Percentiles rank a stretch among this genome's conserved stretches.
phyloP scores from a whole-genome alignment of 148 eudicot species.

The Persicaria maculosa region DNA sequence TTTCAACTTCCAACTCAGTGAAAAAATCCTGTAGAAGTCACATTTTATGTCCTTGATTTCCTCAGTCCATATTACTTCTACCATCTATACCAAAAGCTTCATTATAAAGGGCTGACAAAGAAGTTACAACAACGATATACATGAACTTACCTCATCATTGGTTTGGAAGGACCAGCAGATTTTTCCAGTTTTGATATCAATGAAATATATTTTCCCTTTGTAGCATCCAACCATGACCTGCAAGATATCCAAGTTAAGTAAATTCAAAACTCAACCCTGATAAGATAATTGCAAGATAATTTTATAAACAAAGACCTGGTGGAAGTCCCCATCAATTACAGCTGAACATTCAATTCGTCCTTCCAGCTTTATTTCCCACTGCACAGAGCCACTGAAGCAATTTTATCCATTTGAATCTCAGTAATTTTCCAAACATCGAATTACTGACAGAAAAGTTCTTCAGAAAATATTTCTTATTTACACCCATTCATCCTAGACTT shows the following conservation, averaged over 20 bases:
- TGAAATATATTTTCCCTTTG: conserved; percentile 78
- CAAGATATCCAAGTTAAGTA: conserved; percentile 6
- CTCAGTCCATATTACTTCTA: background rate
- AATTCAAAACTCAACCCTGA: background rate
- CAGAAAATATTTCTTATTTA: background rate
- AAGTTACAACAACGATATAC: background rate
- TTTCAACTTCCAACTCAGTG: conserved; percentile 1
- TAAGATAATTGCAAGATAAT: background rate
- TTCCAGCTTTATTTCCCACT: conserved; percentile 59
- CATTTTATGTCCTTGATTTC: background rate
- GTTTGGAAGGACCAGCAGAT: conserved; percentile 77
- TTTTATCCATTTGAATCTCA: background rate
- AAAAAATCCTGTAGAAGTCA: background rate
- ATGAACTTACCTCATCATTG: conserved; percentile 48
- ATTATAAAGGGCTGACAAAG: background rate
- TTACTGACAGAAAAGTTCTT: background rate
- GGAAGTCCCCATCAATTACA: conserved; percentile 57
- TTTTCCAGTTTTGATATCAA: conserved; percentile 48
- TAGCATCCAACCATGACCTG: conserved; percentile 83
- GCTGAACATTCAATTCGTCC: conserved; percentile 85
- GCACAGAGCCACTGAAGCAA: conserved; percentile 45
- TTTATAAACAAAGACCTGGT: conserved; percentile 42
- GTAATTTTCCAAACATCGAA: background rate
- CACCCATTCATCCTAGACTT: background rate
- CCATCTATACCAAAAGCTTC: background rate